Conservation (phyloP, 257 asterid genomes). For the Solanum etuberosum region DNA sequence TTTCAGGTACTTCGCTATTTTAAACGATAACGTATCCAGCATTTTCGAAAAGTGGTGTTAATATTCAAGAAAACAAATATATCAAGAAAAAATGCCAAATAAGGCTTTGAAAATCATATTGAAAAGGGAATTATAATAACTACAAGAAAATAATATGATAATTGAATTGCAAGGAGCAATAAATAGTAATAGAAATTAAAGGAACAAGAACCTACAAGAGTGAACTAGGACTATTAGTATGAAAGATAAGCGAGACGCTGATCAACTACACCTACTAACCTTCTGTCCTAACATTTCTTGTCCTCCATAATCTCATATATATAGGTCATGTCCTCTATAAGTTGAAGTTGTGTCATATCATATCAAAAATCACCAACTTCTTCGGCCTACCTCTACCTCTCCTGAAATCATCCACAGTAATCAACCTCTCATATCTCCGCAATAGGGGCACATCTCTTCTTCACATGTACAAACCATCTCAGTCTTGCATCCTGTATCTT, state of each 20-base stretch:
- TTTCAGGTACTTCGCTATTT: neutral
- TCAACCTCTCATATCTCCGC: neutral
- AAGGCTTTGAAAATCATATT: neutral
- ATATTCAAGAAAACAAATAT: neutral
- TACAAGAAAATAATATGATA: neutral
- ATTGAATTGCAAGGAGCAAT: neutral
- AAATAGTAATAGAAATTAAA: neutral
- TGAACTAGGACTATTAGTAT: neutral
- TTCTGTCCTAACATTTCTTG: neutral
- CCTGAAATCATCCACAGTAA: neutral
- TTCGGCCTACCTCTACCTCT: too few species aligned
- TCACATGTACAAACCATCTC: neutral
- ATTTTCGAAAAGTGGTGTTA: too few species aligned
- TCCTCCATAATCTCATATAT: too few species aligned
- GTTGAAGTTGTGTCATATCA: too few species aligned
- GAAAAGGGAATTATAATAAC: neutral
- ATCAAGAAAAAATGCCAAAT: too few species aligned
- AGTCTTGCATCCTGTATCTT: neutral
- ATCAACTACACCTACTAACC: neutral
- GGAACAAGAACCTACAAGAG: neutral
- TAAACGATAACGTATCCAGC: neutral
- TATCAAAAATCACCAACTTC: too few species aligned
- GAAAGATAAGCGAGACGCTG: neutral
- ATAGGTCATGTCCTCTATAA: neutral
- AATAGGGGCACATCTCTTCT: neutral